These are phyloP conservation scores for Nakaseomyces nivariensis DNA, from an alignment of 1,139 yeast species.

Conservation along the genomic window DNA sequence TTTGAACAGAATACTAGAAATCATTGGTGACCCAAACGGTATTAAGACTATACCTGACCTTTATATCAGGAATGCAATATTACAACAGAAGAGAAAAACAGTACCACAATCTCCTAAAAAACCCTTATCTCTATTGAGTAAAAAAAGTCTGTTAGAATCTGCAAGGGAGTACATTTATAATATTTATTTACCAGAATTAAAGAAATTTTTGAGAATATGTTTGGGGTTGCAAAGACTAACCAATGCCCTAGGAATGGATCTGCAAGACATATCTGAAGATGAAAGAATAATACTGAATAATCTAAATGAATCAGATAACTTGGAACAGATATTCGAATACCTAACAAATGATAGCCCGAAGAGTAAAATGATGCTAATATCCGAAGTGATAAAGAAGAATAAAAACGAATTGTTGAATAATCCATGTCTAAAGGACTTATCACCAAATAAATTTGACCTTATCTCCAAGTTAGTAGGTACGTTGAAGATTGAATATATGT, in stretches of 20 bases:
- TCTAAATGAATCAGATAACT: background rate
- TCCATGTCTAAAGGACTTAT: background rate
- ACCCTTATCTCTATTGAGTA: slow-evolving; percentile 28
- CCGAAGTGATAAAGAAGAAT: background rate
- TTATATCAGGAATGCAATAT: slow-evolving; percentile 31
- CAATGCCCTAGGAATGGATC: slow-evolving; percentile 4
- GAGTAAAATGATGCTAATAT: background rate
- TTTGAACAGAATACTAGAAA: slow-evolving; percentile 25
- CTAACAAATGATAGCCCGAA: slow-evolving; percentile 7
- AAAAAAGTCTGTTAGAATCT: slow-evolving; percentile 25
- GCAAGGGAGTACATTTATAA: slow-evolving; percentile 27
- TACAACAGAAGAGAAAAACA: slow-evolving; percentile 22
- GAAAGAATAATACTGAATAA: slow-evolving; percentile 1
- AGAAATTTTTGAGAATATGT: slow-evolving; percentile 17
- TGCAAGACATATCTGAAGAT: slow-evolving; percentile 1
- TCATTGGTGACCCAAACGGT: slow-evolving; percentile 31
- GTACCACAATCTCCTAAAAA: slow-evolving; percentile 28
- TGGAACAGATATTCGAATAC: slow-evolving; percentile 1
- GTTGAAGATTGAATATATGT: background rate
- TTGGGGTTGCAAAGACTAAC: slow-evolving; percentile 16
- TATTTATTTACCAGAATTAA: slow-evolving; percentile 25
- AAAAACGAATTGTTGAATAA: background rate
- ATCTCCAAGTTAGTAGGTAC: background rate
- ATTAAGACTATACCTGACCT: slow-evolving; percentile 33
- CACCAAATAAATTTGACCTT: background rate